Percentiles rank a stretch among this genome's conserved stretches.
Evolutionary conservation across 129 eudicot genomes (phyloP).

Genomic region (Flaveria linearis): DNA sequence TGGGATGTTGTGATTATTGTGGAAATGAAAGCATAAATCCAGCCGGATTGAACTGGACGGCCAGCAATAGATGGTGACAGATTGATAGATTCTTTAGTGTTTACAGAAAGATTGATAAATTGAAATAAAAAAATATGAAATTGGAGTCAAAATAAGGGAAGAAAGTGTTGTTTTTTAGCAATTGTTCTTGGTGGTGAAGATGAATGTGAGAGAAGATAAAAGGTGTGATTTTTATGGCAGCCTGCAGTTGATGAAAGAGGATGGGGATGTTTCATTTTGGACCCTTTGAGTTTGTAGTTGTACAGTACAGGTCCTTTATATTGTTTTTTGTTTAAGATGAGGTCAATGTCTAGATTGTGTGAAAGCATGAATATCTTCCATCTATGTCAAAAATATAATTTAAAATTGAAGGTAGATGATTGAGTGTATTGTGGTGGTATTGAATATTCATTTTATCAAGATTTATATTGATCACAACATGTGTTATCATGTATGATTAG

Average conservation of each 20-base stretch:
- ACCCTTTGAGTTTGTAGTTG: not conserved
- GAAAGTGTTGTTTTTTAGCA: conserved; percentile 5
- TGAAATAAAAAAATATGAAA: not conserved
- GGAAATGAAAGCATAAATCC: conserved; percentile 22
- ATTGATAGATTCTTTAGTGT: conserved; percentile 38
- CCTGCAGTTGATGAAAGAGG: conserved; percentile 7
- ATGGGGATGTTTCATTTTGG: conserved; percentile 1
- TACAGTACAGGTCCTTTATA: not conserved
- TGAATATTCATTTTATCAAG: not conserved
- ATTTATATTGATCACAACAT: not conserved
- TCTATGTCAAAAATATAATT: too few species aligned
- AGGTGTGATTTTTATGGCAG: conserved; percentile 10
- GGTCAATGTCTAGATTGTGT: not conserved
- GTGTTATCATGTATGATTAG: not conserved
- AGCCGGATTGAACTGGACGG: conserved; percentile 47
- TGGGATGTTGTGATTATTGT: too few species aligned
- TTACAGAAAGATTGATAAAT: conserved; percentile 18
- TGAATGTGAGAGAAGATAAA: not conserved
- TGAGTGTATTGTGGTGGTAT: not conserved
- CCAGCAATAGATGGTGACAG: conserved; percentile 49
- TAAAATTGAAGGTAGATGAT: not conserved
- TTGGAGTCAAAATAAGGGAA: conserved; percentile 24
- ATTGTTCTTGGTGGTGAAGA: conserved; percentile 1
- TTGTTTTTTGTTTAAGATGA: not conserved
- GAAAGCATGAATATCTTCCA: too few species aligned